Base-by-base conservation (phyloP, 352 stramenopile genomes). In the Phytopythium aichiense region DNA sequence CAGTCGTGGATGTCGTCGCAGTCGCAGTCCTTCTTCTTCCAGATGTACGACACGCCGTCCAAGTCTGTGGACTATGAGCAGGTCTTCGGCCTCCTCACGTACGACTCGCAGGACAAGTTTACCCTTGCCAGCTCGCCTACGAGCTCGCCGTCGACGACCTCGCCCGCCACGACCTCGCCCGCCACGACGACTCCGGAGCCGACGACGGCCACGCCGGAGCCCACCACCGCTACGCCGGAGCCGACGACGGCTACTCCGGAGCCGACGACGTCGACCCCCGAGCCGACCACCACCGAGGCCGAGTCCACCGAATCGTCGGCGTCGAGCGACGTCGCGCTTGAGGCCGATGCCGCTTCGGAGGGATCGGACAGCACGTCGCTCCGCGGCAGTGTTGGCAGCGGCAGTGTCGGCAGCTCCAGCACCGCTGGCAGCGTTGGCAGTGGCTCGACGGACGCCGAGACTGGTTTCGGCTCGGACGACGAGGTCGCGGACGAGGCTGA, bases 1-100 rank as follows among this genome's bases (percentile, higher is more conserved):
- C 73, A 92, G 73, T 58, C 68, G 30, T 91, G 81, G 81, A 76
- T 76, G 58, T 57, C 55, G 20, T 60, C 63, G 31, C 63, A 85
- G 8, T 63, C 75, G 35, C 76, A 81, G 60, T 85, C 87, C 57
- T 89, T 79, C 65, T 91, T 87, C 75, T 91, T 92, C 71, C 81
- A 91, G 69, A 81, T 90, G 62, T 92, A 87, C 57, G 79, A 92
- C 70, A 76, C 72, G 25, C 76, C 77, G 8, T 68, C 73, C 67
- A 77, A 79, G 56, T 51, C 64, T 0, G 55, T 69, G 31, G 50
- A 40, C 0, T 88, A 76, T 60, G 84, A 92, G 62, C 52, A 76
- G 60, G 69, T 61, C 50, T 92, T 76, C 64, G 84, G 79, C 15
- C 61, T 92, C 38, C 60, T 88, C 42, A 72, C 58, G 2, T 60